Percentiles rank a stretch among this genome's conserved stretches.
Conservation (phyloP, 2,329 filamentous ascomycete species). For the Penicillium sp. region DNA sequence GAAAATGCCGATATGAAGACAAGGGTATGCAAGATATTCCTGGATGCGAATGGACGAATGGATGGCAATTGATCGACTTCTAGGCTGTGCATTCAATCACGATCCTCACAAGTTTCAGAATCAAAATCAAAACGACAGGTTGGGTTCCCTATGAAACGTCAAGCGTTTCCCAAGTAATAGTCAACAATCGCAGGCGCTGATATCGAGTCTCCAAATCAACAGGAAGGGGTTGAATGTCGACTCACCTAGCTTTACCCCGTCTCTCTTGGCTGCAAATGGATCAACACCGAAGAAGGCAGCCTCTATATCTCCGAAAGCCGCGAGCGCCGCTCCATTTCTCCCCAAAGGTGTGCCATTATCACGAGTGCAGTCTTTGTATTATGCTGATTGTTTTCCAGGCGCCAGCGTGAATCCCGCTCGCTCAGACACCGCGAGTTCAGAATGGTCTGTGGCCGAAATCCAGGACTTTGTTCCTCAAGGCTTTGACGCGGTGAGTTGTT, state of each 20-base stretch:
- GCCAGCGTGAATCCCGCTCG: constrained; percentile 37
- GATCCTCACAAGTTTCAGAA: constrained; percentile 62
- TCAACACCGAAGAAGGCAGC: constrained; percentile 61
- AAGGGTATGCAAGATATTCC: constrained; percentile 51
- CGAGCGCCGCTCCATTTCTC: constrained; percentile 67
- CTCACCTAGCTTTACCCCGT: constrained; percentile 88
- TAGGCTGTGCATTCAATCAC: constrained; percentile 81
- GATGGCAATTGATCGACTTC: constrained; percentile 1
- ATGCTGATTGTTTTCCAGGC: constrained; percentile 20
- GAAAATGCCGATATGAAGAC: constrained; percentile 87
- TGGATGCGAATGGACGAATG: neutral
- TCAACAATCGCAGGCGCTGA: constrained; percentile 18
- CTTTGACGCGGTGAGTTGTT: constrained; percentile 49
- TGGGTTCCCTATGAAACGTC: constrained; percentile 16
- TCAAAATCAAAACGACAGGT: constrained; percentile 38
- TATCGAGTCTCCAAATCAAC: constrained; percentile 17
- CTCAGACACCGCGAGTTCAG: constrained; percentile 38
- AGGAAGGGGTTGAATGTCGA: constrained; percentile 88
- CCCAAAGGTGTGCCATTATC: constrained; percentile 31
- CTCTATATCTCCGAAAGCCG: constrained; percentile 78
- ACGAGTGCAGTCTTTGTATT: neutral
- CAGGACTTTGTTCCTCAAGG: constrained; percentile 53
- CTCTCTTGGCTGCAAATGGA: constrained; percentile 38
- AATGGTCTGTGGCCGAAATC: constrained; percentile 44
- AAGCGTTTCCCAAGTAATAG: neutral